These are phyloP conservation scores for Ogataea nonfermentans DNA, from an alignment of 805 yeast species.

Conservation along the genomic window DNA sequence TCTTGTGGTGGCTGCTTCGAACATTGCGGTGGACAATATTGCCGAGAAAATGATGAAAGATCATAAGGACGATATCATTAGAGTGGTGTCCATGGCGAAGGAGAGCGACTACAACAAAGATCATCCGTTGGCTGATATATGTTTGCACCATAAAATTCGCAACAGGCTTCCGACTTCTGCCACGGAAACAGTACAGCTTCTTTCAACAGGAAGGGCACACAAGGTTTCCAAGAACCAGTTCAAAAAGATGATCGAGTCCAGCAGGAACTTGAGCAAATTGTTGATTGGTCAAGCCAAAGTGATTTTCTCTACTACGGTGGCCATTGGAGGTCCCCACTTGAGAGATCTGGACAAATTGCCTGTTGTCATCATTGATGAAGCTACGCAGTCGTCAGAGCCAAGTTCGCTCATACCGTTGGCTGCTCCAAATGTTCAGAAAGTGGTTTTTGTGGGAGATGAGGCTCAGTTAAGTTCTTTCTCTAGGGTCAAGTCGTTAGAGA, in stretches of 20 bases:
- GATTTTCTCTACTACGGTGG: slow-evolving; percentile 69
- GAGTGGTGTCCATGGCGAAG: slow-evolving; percentile 59
- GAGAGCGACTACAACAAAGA: slow-evolving; percentile 54
- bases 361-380: slow-evolving; percentile 75
- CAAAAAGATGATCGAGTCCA: slow-evolving; percentile 47
- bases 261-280: slow-evolving; percentile 45
- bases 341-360: slow-evolving; percentile 50
- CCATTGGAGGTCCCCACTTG: slow-evolving; percentile 65
- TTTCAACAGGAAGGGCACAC: slow-evolving; percentile 44
- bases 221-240: slow-evolving; percentile 44
- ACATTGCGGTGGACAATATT: slow-evolving; percentile 72
- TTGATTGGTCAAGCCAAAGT: slow-evolving; percentile 64
- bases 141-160: slow-evolving; percentile 60
- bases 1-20: slow-evolving; percentile 72
- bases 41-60: slow-evolving; percentile 61
- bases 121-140: slow-evolving; percentile 59
- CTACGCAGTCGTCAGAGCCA: slow-evolving; percentile 76
- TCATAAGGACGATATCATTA: slow-evolving; percentile 49
- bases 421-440: slow-evolving; percentile 62
- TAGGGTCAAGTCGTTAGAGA: slow-evolving; percentile 61
- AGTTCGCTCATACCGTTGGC: slow-evolving; percentile 68
- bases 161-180: slow-evolving; percentile 46
- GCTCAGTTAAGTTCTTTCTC: slow-evolving; percentile 72
- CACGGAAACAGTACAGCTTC: slow-evolving; percentile 42
- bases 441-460: slow-evolving; percentile 76